phyloP scores from a whole-genome alignment of 129 eudicot genomes.

The Apium graveolens region DNA sequence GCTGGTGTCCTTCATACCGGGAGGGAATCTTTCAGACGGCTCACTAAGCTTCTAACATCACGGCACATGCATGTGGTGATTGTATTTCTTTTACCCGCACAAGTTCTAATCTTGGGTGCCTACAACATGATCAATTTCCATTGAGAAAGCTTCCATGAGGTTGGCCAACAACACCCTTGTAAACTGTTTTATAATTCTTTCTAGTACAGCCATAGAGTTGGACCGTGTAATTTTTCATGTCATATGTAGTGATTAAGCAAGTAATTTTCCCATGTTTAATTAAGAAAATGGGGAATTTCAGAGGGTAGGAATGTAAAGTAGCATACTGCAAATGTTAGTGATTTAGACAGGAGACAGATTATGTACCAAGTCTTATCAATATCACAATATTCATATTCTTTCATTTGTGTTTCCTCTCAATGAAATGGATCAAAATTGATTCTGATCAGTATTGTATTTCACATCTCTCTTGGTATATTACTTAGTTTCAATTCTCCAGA shows the following conservation, averaged over 20 bases:
- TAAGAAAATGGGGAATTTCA: constrained; percentile 17
- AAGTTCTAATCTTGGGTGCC: constrained; percentile 39
- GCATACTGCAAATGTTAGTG: background rate
- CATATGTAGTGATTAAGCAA: background rate
- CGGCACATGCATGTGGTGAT: constrained; percentile 74
- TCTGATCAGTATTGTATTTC: background rate
- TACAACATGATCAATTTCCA: constrained; percentile 21
- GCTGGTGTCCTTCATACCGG: constrained; percentile 45
- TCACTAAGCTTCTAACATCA: constrained; percentile 58
- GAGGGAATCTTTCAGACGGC: constrained; percentile 52
- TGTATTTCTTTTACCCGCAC: constrained; percentile 56
- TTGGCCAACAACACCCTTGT: background rate
- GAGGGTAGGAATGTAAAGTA: background rate
- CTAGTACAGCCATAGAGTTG: background rate
- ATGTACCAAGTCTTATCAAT: background rate
- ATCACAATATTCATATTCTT: background rate
- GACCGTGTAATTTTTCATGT: constrained; percentile 16
- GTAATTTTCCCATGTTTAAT: constrained; percentile 19
- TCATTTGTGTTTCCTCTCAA: background rate
- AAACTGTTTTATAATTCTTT: background rate
- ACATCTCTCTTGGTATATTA: background rate
- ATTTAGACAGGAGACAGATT: background rate
- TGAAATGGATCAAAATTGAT: background rate
- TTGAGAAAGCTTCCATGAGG: constrained; percentile 9
- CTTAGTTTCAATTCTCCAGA: no score